Evolutionary conservation across 176 grass and related monocot species (phyloP).

Genomic region (Aegilops bicornis): DNA sequence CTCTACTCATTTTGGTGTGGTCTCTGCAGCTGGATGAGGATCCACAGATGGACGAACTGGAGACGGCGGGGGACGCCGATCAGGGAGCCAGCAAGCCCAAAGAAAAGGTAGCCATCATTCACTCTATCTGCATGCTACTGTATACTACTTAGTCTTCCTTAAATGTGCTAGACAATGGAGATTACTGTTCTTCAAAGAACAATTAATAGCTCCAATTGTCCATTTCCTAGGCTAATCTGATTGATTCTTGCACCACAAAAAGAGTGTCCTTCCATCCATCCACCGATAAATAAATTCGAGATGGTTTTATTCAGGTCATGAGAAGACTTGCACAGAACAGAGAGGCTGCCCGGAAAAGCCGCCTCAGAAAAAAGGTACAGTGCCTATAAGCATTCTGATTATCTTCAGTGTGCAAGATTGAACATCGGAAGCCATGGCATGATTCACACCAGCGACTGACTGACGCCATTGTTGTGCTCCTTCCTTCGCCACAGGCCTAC

Average conservation of each 20-base stretch:
- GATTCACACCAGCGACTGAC: too few species aligned
- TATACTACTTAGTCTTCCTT: not conserved
- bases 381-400: too few species aligned
- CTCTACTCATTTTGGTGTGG: not conserved
- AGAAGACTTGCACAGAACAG: slow-evolving; percentile 92
- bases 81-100: slow-evolving; percentile 61
- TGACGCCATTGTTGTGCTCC: slow-evolving; percentile 5
- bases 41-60: slow-evolving; percentile 35
- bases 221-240: not conserved
- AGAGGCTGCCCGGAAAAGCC: slow-evolving; percentile 83
- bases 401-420: too few species aligned
- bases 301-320: slow-evolving; percentile 45
- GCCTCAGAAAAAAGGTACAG: slow-evolving; percentile 84
- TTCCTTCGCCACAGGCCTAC: slow-evolving; percentile 50
- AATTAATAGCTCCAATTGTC: too few species aligned
- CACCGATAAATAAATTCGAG: too few species aligned
- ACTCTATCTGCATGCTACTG: not conserved
- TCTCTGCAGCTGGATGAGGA: slow-evolving; percentile 50
- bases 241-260: not conserved
- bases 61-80: slow-evolving; percentile 43
- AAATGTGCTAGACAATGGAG: not conserved
- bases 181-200: not conserved
- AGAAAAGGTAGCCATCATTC: slow-evolving; percentile 48
- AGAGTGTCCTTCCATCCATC: too few species aligned
- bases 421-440: too few species aligned